phyloP scores from a whole-genome alignment of 768 basidiomycete species.

The Leccinum rimulosum region DNA sequence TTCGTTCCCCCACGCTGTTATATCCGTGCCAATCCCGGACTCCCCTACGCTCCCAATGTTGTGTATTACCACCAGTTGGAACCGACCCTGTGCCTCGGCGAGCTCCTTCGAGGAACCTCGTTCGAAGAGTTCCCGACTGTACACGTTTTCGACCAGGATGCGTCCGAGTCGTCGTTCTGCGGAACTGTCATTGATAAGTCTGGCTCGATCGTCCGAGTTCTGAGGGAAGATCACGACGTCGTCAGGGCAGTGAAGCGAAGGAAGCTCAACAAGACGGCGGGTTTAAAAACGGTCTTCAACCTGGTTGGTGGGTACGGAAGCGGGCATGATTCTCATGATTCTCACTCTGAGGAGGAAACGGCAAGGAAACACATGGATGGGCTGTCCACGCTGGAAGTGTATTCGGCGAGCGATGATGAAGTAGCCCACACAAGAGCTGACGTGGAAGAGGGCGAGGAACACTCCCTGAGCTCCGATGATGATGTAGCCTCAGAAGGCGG shows the following conservation, averaged over 20 bases:
- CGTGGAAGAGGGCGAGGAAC: constrained; percentile 19
- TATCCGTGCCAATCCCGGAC: constrained; percentile 45
- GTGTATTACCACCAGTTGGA: constrained; percentile 59
- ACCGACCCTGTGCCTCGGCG: constrained; percentile 42
- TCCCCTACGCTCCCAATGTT: constrained; percentile 24
- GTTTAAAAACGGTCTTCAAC: constrained; percentile 54
- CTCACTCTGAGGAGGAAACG: constrained; percentile 30
- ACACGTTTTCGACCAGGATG: constrained; percentile 62
- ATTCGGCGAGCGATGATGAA: constrained; percentile 23
- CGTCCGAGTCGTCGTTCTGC: constrained; percentile 43
- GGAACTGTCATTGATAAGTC: constrained; percentile 57
- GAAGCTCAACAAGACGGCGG: constrained; percentile 51
- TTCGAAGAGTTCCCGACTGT: constrained; percentile 87
- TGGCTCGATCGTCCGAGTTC: constrained; percentile 35
- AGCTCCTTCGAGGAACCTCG: constrained; percentile 52
- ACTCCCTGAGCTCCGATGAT: constrained; percentile 11
- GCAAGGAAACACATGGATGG: constrained; percentile 6
- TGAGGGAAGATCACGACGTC: constrained; percentile 16
- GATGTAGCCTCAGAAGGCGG: constrained; percentile 11
- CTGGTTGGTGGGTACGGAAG: constrained; percentile 63
- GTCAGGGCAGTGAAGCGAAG: constrained; percentile 50
- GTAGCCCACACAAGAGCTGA: not conserved
- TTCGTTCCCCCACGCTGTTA: constrained; percentile 60
- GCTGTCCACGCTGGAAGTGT: constrained; percentile 23
- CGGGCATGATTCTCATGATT: constrained; percentile 38